A percentile compares a stretch with the other conserved stretches of the same genome.
Evolutionary conservation across 345 rosid species (phyloP).

Genomic region (Carallia pectinifolia): DNA sequence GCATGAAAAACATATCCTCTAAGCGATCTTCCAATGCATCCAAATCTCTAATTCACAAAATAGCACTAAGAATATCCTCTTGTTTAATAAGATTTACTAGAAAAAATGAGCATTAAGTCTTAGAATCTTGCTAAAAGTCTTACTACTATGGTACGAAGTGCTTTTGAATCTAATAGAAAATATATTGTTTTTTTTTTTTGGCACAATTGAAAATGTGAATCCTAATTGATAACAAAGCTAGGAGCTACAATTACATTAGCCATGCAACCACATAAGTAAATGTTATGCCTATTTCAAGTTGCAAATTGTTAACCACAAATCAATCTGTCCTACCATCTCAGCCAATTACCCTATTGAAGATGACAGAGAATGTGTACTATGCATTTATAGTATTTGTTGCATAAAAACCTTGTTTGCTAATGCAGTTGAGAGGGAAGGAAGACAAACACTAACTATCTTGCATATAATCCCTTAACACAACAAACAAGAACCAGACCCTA

Average conservation of each 20-base stretch:
- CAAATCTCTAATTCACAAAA: slow-evolving; percentile 2
- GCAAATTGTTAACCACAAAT: no score
- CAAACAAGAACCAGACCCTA: slow-evolving; percentile 4
- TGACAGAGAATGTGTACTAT: neutral
- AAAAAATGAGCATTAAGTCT: neutral
- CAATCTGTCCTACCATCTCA: no score
- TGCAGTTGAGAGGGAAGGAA: neutral
- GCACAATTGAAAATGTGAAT: no score
- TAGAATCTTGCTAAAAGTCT: slow-evolving; percentile 7
- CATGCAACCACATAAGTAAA: no score
- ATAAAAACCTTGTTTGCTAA: neutral
- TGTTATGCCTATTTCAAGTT: no score
- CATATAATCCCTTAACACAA: slow-evolving; percentile 13
- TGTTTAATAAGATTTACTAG: neutral
- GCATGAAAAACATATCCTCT: slow-evolving; percentile 4
- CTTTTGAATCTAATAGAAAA: no score
- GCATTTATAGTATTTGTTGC: neutral
- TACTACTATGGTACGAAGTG: neutral
- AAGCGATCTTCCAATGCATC: neutral
- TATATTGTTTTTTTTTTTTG: no score
- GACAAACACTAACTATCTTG: slow-evolving; percentile 5
- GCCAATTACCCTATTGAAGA: no score
- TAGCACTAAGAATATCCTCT: slow-evolving; percentile 4
- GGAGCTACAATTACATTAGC: no score
- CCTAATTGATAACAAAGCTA: no score